Evolutionary conservation across 176 grass and related monocot genomes (phyloP).

Genomic region (Elaeis guineensis): DNA sequence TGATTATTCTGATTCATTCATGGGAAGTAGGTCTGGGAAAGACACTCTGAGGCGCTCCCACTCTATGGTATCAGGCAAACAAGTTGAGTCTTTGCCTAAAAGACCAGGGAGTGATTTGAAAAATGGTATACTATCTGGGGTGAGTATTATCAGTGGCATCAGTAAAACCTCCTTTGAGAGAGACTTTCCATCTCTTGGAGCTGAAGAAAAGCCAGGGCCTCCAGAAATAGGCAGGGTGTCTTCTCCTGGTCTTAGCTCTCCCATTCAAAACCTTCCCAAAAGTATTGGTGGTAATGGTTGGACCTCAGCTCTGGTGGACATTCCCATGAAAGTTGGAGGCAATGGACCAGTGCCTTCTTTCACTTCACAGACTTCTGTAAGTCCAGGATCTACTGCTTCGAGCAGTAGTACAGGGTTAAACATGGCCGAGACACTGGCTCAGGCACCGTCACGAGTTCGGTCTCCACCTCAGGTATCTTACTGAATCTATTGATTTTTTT

Average conservation of each 20-base stretch:
- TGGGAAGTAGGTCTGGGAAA: constrained; percentile 44
- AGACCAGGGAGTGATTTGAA: constrained; percentile 26
- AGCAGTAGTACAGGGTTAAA: neutral
- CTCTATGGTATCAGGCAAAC: constrained; percentile 15
- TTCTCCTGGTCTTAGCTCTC: constrained; percentile 40
- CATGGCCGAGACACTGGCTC: constrained; percentile 9
- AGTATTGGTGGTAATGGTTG: constrained; percentile 1
- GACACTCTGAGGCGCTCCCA: constrained; percentile 33
- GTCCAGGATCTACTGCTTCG: neutral
- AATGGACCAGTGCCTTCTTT: neutral
- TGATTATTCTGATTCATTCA: constrained; percentile 31
- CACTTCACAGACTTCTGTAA: neutral
- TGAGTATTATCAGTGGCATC: constrained; percentile 23
- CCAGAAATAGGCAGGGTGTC: constrained; percentile 32
- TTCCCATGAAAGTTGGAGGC: neutral
- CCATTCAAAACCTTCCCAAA: constrained; percentile 42
- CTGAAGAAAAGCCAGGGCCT: constrained; percentile 36
- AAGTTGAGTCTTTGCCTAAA: constrained; percentile 36
- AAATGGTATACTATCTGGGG: constrained; percentile 27
- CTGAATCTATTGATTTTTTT: too few relatives aligned
- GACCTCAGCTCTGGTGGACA: constrained; percentile 6
- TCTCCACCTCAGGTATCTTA: neutral
- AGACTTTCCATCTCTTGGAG: constrained; percentile 57
- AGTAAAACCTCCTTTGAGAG: constrained; percentile 35
- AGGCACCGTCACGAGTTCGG: neutral